Conservation (phyloP, 768 basidiomycete species). For the Dioszegia aurantiaca region DNA sequence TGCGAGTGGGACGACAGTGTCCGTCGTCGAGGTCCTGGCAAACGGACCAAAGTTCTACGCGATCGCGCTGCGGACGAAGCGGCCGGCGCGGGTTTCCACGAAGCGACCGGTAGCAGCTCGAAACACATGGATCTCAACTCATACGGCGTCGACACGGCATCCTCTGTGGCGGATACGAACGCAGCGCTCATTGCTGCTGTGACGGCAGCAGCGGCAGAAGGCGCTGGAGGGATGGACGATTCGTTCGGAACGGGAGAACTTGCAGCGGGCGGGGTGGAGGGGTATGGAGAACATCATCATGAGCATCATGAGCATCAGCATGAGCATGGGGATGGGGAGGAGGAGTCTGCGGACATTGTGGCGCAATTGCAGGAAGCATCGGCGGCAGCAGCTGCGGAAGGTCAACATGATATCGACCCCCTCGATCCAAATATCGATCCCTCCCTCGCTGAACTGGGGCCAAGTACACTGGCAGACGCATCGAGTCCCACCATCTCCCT, state of each 20-base stretch:
- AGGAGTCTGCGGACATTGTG: not conserved
- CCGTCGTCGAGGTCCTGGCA: conserved; percentile 53
- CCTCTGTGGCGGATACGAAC: conserved; percentile 14
- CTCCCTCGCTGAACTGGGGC: conserved; percentile 4
- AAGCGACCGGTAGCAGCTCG: not conserved
- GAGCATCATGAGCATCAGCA: not conserved
- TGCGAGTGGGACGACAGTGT: conserved; percentile 51
- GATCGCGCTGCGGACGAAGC: conserved; percentile 37
- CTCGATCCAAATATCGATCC: conserved; percentile 16
- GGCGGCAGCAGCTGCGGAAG: not conserved
- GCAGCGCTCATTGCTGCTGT: conserved; percentile 14
- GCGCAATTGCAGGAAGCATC: not conserved
- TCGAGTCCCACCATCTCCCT: not conserved
- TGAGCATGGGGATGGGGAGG: not conserved
- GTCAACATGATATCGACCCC: not conserved
- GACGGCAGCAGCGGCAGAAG: conserved; percentile 13
- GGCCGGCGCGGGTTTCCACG: conserved; percentile 28
- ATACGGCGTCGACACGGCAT: not conserved
- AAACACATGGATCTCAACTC: not conserved
- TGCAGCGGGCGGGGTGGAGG: not conserved
- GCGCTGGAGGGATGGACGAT: conserved; percentile 7
- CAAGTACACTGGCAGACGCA: conserved; percentile 5
- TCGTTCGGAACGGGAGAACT: not conserved
- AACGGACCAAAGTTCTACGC: conserved; percentile 48
- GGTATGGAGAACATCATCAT: not conserved